Percentiles rank a stretch among this genome's conserved stretches.
Conservation (phyloP, 2,329 filamentous ascomycete species). For the Hirsutella minnesotensis region DNA sequence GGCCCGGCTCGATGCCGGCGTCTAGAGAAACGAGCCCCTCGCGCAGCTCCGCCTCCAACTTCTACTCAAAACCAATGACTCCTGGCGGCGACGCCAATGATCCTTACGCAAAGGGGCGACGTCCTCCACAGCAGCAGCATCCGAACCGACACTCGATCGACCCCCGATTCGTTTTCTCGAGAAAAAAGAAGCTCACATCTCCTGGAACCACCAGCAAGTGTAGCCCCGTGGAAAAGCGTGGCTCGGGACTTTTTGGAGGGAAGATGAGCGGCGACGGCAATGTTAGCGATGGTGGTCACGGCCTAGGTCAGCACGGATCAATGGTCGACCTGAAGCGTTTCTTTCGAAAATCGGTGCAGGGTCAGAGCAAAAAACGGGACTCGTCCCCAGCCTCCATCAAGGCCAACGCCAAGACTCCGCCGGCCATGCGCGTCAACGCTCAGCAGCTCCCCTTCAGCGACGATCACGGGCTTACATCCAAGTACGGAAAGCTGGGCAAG, state of each 20-base stretch:
- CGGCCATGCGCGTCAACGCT: constrained; percentile 29
- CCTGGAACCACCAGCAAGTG: constrained; percentile 36
- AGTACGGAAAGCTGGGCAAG: constrained; percentile 92
- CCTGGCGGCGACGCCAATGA: constrained; percentile 72
- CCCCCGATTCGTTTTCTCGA: constrained; percentile 71
- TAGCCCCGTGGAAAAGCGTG: constrained; percentile 42
- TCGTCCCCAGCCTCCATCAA: constrained; percentile 45
- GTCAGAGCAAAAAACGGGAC: constrained; percentile 54
- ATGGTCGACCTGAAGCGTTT: constrained; percentile 97
- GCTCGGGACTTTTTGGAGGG: constrained; percentile 26
- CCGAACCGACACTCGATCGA: constrained; percentile 55
- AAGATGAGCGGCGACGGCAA: constrained; percentile 25
- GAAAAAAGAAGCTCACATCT: constrained; percentile 56
- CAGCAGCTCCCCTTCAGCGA: constrained; percentile 81
- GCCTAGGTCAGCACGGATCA: constrained; percentile 46
- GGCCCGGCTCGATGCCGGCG: constrained; percentile 40
- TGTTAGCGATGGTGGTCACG: constrained; percentile 13
- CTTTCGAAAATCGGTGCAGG: constrained; percentile 65
- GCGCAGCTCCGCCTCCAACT: constrained; percentile 47
- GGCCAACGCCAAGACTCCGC: constrained; percentile 35
- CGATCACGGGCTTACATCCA: constrained; percentile 79
- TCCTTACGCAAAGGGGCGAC: constrained; percentile 74
- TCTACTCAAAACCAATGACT: constrained; percentile 64
- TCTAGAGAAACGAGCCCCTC: constrained; percentile 56
- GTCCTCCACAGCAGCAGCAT: constrained; percentile 56